Conservation (phyloP, 2,329 filamentous ascomycete genomes). For the Lecanoromycetidae sp. region DNA sequence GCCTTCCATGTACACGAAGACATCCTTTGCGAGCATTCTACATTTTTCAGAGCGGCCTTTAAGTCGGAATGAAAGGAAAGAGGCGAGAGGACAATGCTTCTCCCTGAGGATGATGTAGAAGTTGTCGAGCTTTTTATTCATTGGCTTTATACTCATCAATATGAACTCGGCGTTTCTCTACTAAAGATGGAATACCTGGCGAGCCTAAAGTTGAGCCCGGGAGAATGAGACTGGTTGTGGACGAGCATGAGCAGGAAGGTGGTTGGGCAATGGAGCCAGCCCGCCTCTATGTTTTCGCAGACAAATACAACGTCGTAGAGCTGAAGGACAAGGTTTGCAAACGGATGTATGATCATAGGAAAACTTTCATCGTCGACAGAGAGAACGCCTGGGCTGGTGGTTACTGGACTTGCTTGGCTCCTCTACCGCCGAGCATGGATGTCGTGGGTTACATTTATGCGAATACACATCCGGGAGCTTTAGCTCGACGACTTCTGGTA, state of each 20-base stretch:
- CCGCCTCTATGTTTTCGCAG: neutral
- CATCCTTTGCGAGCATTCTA: neutral
- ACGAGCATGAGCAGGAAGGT: neutral
- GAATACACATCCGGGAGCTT: neutral
- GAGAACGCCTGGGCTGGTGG: neutral
- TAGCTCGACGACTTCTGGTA: neutral
- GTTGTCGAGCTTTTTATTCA: conserved; percentile 8
- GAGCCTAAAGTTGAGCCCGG: too few species aligned
- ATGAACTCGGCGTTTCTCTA: neutral
- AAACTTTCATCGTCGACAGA: neutral
- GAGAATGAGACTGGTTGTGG: too few species aligned
- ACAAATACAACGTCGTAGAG: neutral
- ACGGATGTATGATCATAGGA: neutral
- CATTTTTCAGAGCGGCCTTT: neutral
- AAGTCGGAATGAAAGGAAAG: neutral
- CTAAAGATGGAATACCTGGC: too few species aligned
- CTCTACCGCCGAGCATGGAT: neutral
- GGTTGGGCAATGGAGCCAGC: neutral
- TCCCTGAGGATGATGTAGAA: conserved; percentile 7
- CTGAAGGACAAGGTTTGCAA: neutral
- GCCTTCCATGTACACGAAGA: neutral
- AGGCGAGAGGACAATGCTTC: neutral
- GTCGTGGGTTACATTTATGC: neutral
- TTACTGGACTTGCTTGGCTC: neutral
- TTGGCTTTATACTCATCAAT: conserved; percentile 11